Conservation (phyloP, 148 eudicot genomes). For the Silene latifolia region DNA sequence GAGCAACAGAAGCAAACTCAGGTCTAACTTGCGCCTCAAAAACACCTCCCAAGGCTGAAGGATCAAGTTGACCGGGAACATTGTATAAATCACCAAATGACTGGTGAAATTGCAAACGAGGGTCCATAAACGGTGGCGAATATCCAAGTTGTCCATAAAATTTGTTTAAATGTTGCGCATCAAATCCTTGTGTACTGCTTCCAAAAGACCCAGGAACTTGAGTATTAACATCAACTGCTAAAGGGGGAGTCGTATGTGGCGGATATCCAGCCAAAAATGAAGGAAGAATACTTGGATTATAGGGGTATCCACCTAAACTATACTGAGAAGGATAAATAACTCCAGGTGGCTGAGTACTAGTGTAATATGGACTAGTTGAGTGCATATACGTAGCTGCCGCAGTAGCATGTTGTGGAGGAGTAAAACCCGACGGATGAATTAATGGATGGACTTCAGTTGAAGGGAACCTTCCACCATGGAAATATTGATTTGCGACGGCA, state of each 20-base stretch:
- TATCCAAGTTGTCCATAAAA: slow-evolving; percentile 52
- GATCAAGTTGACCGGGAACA: slow-evolving; percentile 46
- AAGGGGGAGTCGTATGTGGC: slow-evolving; percentile 43
- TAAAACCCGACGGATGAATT: slow-evolving; percentile 55
- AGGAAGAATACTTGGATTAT: slow-evolving; percentile 43
- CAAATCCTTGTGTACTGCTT: slow-evolving; percentile 41
- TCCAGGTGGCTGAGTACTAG: slow-evolving; percentile 48
- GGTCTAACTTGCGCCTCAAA: slow-evolving; percentile 33
- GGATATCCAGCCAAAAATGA: slow-evolving; percentile 66
- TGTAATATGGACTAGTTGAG: slow-evolving; percentile 55
- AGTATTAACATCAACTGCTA: slow-evolving; percentile 49
- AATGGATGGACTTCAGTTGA: slow-evolving; percentile 55
- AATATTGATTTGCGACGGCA: slow-evolving; percentile 33
- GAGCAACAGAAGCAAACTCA: slow-evolving; percentile 28
- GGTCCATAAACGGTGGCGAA: slow-evolving; percentile 43
- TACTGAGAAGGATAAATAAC: slow-evolving; percentile 56
- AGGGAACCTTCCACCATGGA: slow-evolving; percentile 41
- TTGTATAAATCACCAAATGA: slow-evolving; percentile 46
- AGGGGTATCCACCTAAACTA: slow-evolving; percentile 54
- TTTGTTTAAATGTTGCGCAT: slow-evolving; percentile 45
- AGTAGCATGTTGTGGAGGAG: slow-evolving; percentile 62
- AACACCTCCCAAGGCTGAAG: slow-evolving; percentile 35
- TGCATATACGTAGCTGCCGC: slow-evolving; percentile 58
- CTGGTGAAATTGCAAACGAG: slow-evolving; percentile 52
- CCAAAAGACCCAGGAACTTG: slow-evolving; percentile 50